phyloP scores from a whole-genome alignment of 2,329 filamentous ascomycete genomes.

The Claviceps sp. region DNA sequence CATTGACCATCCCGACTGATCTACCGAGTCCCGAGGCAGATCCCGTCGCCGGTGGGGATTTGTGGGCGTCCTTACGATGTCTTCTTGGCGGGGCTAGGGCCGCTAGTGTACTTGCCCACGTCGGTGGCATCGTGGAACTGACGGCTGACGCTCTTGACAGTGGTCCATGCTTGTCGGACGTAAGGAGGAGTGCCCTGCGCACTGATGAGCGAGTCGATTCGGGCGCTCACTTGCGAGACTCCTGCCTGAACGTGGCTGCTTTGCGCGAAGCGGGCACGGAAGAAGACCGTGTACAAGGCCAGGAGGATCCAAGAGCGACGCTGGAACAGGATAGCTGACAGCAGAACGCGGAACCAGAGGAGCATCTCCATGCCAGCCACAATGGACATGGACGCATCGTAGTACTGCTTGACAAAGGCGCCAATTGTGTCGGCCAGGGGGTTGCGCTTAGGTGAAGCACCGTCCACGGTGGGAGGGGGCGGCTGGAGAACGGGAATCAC shows the following conservation, averaged over 20 bases:
- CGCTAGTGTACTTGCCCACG: slow-evolving; percentile 55
- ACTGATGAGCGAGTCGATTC: slow-evolving; percentile 68
- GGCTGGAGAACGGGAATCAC: slow-evolving; percentile 78
- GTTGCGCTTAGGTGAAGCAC: slow-evolving; percentile 42
- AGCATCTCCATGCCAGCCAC: slow-evolving; percentile 80
- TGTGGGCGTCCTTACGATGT: slow-evolving; percentile 20
- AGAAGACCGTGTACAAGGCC: slow-evolving; percentile 75
- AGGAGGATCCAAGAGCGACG: slow-evolving; percentile 85
- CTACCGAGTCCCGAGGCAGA: not conserved
- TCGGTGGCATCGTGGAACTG: slow-evolving; percentile 74
- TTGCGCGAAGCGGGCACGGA: slow-evolving; percentile 80
- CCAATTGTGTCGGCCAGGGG: slow-evolving; percentile 73
- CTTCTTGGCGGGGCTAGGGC: slow-evolving; percentile 37
- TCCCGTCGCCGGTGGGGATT: not conserved
- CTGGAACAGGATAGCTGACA: slow-evolving; percentile 75
- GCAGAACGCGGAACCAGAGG: slow-evolving; percentile 70
- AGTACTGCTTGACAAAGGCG: slow-evolving; percentile 94
- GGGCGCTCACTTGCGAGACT: slow-evolving; percentile 56
- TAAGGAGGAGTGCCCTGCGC: slow-evolving; percentile 77
- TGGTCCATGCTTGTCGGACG: slow-evolving; percentile 67
- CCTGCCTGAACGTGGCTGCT: slow-evolving; percentile 85
- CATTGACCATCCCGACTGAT: not conserved
- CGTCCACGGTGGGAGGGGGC: slow-evolving; percentile 40
- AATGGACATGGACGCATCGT: slow-evolving; percentile 88
- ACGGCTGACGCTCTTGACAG: slow-evolving; percentile 56